A percentile compares a stretch with the other conserved stretches of the same genome.
Evolutionary conservation across 257 asterid species (phyloP).

Genomic region (Lycium barbarum): DNA sequence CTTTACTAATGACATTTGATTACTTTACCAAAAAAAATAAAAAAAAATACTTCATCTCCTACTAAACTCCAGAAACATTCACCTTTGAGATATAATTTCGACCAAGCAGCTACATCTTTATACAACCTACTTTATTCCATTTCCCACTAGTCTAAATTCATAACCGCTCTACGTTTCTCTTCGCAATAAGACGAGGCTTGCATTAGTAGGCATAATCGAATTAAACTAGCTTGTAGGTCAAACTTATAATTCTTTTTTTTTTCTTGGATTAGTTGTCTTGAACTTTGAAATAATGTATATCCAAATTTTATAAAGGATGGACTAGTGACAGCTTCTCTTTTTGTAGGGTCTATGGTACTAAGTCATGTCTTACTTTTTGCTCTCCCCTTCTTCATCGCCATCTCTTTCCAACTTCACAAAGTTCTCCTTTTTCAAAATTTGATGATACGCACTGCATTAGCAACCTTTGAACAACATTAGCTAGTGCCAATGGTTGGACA

Average conservation of each 20-base stretch:
- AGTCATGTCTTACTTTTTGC: neutral
- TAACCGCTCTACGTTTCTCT: neutral
- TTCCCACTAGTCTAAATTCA: constrained; percentile 1
- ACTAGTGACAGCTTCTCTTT: neutral
- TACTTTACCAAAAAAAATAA: no score
- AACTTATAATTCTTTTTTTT: neutral
- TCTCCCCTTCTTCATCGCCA: neutral
- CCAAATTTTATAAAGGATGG: neutral
- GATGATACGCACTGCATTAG: neutral
- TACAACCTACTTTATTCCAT: neutral
- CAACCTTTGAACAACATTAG: neutral
- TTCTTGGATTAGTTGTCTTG: neutral
- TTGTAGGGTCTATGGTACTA: neutral
- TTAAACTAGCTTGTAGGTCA: neutral
- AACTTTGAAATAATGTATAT: neutral
- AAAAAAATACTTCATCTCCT: neutral
- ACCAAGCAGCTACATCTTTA: neutral
- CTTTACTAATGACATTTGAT: no score
- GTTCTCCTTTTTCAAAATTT: neutral
- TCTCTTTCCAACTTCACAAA: neutral
- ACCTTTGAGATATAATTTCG: neutral
- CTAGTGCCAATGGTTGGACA: neutral
- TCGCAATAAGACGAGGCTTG: neutral
- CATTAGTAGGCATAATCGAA: neutral
- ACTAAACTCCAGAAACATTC: constrained; percentile 20